Percentiles rank a stretch among this genome's conserved stretches.
Evolutionary conservation across 1,284 basidiomycete genomes (phyloP).

Genomic region (Ganoderma boninense): DNA sequence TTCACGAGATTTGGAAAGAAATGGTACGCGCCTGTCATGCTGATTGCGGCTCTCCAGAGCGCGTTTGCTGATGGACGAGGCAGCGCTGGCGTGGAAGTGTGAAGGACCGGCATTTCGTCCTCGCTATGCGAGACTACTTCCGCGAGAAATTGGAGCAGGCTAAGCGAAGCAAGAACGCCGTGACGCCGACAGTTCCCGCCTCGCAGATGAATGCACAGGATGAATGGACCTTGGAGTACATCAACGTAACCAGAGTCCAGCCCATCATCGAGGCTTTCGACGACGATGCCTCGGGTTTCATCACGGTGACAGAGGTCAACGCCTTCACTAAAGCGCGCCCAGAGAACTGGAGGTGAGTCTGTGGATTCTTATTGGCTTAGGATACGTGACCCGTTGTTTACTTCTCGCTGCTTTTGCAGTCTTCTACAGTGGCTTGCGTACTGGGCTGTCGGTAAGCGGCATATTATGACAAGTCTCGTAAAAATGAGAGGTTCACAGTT

Average conservation of each 20-base stretch:
- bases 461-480: too few species aligned
- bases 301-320: slow-evolving; percentile 38
- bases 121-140: slow-evolving; percentile 38
- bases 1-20: slow-evolving; percentile 37
- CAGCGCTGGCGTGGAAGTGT: slow-evolving; percentile 16
- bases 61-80: not conserved
- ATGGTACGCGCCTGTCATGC: slow-evolving; percentile 37
- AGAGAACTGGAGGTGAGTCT: slow-evolving; percentile 16
- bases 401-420: not conserved
- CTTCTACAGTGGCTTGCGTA: slow-evolving; percentile 23
- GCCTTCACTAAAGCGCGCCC: slow-evolving; percentile 10
- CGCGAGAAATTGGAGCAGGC: slow-evolving; percentile 24
- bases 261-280: slow-evolving; percentile 41
- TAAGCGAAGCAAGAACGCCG: not conserved
- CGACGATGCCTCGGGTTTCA: slow-evolving; percentile 41
- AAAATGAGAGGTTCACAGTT: not conserved
- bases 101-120: slow-evolving; percentile 12
- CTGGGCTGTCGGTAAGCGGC: slow-evolving; percentile 16
- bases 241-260: slow-evolving; percentile 27
- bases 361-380: not conserved
- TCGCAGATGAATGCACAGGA: slow-evolving; percentile 24
- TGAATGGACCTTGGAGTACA: slow-evolving; percentile 30
- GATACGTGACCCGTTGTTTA: not conserved
- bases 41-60: too few species aligned
- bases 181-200: not conserved